Conservation (phyloP, 192 early-diverging fungal species). For the Irineochytrium annulatum region DNA sequence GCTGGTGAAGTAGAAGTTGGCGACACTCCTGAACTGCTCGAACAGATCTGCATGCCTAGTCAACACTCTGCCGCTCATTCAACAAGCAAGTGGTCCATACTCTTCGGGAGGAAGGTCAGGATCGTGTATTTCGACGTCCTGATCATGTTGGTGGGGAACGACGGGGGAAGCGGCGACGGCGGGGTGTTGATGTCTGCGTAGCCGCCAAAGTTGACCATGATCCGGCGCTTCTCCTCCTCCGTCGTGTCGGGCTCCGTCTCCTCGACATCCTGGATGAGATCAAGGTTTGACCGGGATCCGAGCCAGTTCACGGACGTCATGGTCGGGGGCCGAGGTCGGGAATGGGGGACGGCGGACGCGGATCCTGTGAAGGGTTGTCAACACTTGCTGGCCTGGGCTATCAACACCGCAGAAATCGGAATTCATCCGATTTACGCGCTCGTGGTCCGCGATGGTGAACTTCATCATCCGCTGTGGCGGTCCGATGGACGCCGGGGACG, state of each 20-base stretch:
- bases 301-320: slow-evolving; percentile 16
- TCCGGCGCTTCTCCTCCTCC: background rate
- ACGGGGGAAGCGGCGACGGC: background rate
- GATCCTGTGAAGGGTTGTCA: no score
- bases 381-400: no score
- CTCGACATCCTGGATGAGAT: background rate
- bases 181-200: background rate
- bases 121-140: slow-evolving; percentile 89
- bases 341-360: no score
- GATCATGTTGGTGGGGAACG: slow-evolving; percentile 48
- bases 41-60: no score
- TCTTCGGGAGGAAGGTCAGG: slow-evolving; percentile 88
- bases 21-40: slow-evolving; percentile 93
- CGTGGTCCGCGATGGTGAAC: no score
- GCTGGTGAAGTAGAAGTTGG: slow-evolving; percentile 90
- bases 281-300: slow-evolving; percentile 11
- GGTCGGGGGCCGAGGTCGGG: no score
- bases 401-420: no score
- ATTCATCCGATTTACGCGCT: no score
- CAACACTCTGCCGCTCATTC: no score
- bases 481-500: no score
- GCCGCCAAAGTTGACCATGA: background rate
- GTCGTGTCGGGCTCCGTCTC: background rate
- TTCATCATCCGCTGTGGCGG: no score
- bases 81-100: no score